Percentiles rank a stretch among this genome's conserved stretches.
These are phyloP conservation scores for Pythium insidiosum DNA, from an alignment of 352 stramenopile species.

Conservation along the genomic window DNA sequence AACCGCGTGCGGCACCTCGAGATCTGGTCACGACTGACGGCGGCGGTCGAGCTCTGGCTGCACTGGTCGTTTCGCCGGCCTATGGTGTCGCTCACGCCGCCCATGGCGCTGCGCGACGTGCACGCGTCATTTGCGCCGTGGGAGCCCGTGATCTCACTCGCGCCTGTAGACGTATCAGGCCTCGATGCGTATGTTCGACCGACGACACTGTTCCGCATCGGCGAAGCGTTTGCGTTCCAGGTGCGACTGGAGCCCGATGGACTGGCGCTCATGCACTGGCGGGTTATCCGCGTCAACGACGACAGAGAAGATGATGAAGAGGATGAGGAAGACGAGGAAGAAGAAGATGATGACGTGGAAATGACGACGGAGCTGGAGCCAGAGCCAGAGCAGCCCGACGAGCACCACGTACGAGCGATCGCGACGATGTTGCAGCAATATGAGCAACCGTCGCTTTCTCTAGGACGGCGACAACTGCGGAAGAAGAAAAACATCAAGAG, in stretches of 20 bases:
- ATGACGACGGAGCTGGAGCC: neutral
- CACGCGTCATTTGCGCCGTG: conserved; percentile 37
- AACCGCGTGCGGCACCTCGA: conserved; percentile 30
- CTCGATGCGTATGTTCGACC: conserved; percentile 17
- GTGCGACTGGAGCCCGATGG: conserved; percentile 26
- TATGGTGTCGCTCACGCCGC: conserved; percentile 9
- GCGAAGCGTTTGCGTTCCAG: conserved; percentile 28
- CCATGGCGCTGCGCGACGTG: conserved; percentile 33
- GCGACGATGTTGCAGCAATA: too few relatives aligned
- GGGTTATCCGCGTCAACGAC: conserved; percentile 20
- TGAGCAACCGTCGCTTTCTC: too few relatives aligned
- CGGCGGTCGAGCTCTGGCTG: conserved; percentile 31
- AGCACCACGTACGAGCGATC: too few relatives aligned
- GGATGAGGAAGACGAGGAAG: neutral
- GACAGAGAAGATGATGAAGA: conserved; percentile 2
- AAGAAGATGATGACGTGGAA: neutral
- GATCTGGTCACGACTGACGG: conserved; percentile 42
- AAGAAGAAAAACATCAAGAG: too few relatives aligned
- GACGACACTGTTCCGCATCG: conserved; percentile 24
- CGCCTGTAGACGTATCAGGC: conserved; percentile 22
- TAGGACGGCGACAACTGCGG: too few relatives aligned
- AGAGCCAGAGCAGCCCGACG: too few relatives aligned
- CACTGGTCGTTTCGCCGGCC: conserved; percentile 5
- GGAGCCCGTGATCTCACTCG: conserved; percentile 24
- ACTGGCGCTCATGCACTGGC: conserved; percentile 33